phyloP scores from a whole-genome alignment of 2,329 filamentous ascomycete genomes.

The Fusarium sp. region DNA sequence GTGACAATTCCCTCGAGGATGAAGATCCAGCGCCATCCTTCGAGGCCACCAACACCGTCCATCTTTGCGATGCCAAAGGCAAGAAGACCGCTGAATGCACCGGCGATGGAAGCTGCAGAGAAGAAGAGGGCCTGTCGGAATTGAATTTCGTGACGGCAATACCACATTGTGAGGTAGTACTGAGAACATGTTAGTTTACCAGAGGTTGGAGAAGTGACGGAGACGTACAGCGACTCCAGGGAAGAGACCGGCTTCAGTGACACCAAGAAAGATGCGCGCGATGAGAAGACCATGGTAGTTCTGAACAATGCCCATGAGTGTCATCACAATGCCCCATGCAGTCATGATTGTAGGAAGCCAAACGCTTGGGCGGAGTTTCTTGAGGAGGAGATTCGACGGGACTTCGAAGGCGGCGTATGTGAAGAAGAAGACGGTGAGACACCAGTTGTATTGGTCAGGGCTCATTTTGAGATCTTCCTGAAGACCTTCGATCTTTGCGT shows the following conservation, averaged over 20 bases:
- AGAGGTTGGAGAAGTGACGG: neutral
- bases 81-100: slow-evolving; percentile 78
- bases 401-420: slow-evolving; percentile 80
- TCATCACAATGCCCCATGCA: slow-evolving; percentile 61
- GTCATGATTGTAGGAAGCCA: slow-evolving; percentile 84
- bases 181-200: slow-evolving; percentile 13
- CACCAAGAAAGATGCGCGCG: slow-evolving; percentile 67
- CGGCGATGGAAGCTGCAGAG: slow-evolving; percentile 81
- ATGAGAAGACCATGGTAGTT: slow-evolving; percentile 59
- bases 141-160: slow-evolving; percentile 65
- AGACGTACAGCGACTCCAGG: slow-evolving; percentile 65
- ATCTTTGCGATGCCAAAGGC: slow-evolving; percentile 77
- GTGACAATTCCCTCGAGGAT: slow-evolving; percentile 77
- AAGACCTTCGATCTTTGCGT: slow-evolving; percentile 72
- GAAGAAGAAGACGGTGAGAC: slow-evolving; percentile 80
- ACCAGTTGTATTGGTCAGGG: slow-evolving; percentile 75
- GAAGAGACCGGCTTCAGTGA: slow-evolving; percentile 74
- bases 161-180: slow-evolving; percentile 68
- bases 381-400: slow-evolving; percentile 81
- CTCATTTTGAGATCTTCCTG: slow-evolving; percentile 66
- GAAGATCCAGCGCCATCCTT: slow-evolving; percentile 74
- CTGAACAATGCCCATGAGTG: slow-evolving; percentile 62
- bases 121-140: slow-evolving; percentile 78
- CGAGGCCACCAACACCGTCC: slow-evolving; percentile 68
- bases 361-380: slow-evolving; percentile 75